A percentile compares a stretch with the other conserved stretches of the same genome.
These are phyloP conservation scores for Turnera subulata DNA, from an alignment of 345 rosid genomes.

Conservation along the genomic window DNA sequence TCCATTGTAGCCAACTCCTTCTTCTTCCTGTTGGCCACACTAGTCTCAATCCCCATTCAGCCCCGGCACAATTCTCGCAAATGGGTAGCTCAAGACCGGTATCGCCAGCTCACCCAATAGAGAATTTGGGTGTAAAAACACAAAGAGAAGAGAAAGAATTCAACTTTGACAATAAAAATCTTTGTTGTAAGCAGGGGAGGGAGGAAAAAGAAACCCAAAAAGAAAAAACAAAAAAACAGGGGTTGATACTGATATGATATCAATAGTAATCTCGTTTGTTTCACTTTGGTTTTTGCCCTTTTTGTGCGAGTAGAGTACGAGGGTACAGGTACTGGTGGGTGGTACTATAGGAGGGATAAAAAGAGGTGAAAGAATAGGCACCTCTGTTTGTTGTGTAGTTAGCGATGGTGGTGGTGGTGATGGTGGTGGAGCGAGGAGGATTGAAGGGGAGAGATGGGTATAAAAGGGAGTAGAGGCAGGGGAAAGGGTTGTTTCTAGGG, in stretches of 20 bases:
- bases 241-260: neutral
- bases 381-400: constrained; percentile 14
- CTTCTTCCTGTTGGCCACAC: constrained; percentile 31
- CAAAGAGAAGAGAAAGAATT: too few species aligned
- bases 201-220: neutral
- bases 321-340: neutral
- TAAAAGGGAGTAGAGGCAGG: constrained; percentile 10
- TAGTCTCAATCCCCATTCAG: constrained; percentile 65
- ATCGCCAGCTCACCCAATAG: too few species aligned
- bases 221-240: neutral
- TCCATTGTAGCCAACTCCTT: constrained; percentile 37
- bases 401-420: neutral
- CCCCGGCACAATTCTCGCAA: neutral
- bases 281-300: neutral
- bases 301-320: neutral
- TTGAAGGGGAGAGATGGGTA: constrained; percentile 3
- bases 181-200: neutral
- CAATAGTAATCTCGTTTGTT: too few species aligned
- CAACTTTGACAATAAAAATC: neutral
- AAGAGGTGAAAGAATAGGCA: constrained; percentile 13
- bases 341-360: neutral
- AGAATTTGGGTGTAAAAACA: too few species aligned
- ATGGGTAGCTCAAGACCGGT: neutral
- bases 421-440: neutral
- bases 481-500: constrained; percentile 15